These are phyloP conservation scores for Ceratocystis alfenasii DNA, from an alignment of 2,329 filamentous ascomycete species.

Conservation along the genomic window DNA sequence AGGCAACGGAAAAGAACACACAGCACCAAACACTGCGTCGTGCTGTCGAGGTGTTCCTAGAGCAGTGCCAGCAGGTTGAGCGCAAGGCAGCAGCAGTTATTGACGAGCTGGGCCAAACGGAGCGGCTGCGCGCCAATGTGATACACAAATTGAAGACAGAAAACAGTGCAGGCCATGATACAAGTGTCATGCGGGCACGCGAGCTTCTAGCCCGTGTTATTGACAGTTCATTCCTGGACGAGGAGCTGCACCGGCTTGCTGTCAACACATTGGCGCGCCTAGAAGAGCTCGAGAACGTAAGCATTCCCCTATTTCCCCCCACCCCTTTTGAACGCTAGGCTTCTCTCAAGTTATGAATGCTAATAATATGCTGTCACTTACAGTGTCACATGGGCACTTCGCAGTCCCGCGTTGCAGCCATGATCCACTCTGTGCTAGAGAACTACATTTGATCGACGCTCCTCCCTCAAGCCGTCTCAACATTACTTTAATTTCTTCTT, in stretches of 20 bases:
- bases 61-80: conserved; percentile 13
- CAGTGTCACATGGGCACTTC: conserved; percentile 18
- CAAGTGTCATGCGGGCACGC: conserved; percentile 15
- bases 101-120: conserved; percentile 13
- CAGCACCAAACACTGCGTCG: conserved; percentile 9
- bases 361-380: conserved; percentile 2
- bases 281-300: conserved; percentile 21
- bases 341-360: background rate
- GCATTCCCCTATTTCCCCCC: background rate
- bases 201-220: conserved; percentile 17
- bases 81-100: conserved; percentile 8
- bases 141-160: conserved; percentile 19
- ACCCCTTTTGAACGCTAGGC: background rate
- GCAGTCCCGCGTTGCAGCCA: conserved; percentile 17
- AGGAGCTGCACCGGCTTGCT: conserved; percentile 14
- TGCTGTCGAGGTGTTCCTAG: conserved; percentile 15
- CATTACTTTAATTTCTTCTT: background rate
- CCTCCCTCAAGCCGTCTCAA: background rate
- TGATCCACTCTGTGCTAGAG: conserved; percentile 21
- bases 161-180: conserved; percentile 16
- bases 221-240: conserved; percentile 13
- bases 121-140: conserved; percentile 13
- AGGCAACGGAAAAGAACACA: background rate
- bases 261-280: conserved; percentile 14
- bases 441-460: conserved; percentile 17